phyloP scores from a whole-genome alignment of 176 grass and related monocot genomes.

The Rhynchospora pubera region DNA sequence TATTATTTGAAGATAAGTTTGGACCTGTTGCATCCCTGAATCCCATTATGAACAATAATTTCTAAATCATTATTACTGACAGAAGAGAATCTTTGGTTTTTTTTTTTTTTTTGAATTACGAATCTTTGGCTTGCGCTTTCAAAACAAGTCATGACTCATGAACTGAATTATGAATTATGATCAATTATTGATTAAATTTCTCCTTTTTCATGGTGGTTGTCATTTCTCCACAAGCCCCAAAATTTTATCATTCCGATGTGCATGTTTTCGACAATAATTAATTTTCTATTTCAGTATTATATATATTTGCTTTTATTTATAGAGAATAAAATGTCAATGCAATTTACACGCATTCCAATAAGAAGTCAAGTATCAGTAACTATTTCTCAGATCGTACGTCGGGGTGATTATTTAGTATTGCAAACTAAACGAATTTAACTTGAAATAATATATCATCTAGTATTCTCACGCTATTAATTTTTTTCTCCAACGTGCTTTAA shows the following conservation, averaged over 20 bases:
- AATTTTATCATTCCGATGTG: not conserved
- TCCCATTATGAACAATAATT: conserved; percentile 9
- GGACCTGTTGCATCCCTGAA: not conserved
- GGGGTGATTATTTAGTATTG: too few relatives aligned
- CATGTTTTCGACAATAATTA: not conserved
- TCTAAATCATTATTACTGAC: conserved; percentile 13
- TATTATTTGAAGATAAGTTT: not conserved
- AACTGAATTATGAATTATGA: not conserved
- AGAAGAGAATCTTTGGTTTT: conserved; percentile 1
- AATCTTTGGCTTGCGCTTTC: conserved; percentile 11
- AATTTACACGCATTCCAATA: not conserved
- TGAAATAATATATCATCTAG: too few relatives aligned
- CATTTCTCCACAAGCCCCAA: not conserved
- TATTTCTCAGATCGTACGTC: not conserved
- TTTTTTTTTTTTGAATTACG: not conserved
- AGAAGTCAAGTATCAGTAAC: not conserved
- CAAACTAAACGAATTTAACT: too few relatives aligned
- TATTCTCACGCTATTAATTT: too few relatives aligned
- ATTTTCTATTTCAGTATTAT: not conserved
- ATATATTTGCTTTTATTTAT: not conserved
- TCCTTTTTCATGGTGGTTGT: not conserved
- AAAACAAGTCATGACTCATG: not conserved
- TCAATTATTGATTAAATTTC: not conserved
- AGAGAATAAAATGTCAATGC: not conserved
- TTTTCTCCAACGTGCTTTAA: too few relatives aligned